Evolutionary conservation across 371 early-diverging fungal species (phyloP).

Genomic region (Massospora cicadina): DNA sequence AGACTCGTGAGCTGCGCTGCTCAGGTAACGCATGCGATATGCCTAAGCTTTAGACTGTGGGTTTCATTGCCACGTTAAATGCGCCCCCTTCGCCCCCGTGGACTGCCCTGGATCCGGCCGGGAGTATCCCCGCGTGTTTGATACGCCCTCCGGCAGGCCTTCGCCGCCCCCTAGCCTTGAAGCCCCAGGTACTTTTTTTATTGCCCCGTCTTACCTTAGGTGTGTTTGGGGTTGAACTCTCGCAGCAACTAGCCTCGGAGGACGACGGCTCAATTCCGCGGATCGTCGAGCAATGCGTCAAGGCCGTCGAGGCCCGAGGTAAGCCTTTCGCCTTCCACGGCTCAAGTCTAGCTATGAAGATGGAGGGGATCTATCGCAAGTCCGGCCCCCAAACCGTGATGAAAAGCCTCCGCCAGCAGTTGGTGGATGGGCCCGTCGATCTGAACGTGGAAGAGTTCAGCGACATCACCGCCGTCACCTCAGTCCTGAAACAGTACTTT

Average conservation of each 20-base stretch:
- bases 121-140: background rate
- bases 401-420: constrained; percentile 14
- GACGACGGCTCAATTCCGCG: constrained; percentile 31
- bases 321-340: constrained; percentile 12
- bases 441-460: constrained; percentile 25
- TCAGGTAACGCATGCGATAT: constrained; percentile 24
- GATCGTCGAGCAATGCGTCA: constrained; percentile 55
- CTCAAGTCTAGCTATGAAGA: constrained; percentile 34
- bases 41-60: constrained; percentile 24
- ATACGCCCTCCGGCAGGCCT: background rate
- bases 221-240: constrained; percentile 39
- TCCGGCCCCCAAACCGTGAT: constrained; percentile 58
- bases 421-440: constrained; percentile 9
- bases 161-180: background rate
- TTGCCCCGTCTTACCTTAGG: background rate
- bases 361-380: constrained; percentile 86
- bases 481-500: constrained; percentile 86
- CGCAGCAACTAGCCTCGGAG: constrained; percentile 29
- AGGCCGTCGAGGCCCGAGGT: constrained; percentile 48
- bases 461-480: constrained; percentile 62
- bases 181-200: constrained; percentile 1
- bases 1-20: constrained; percentile 51
- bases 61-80: constrained; percentile 38
- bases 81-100: constrained; percentile 19
- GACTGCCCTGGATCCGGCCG: constrained; percentile 17